A percentile compares a stretch with the other conserved stretches of the same genome.
Conservation (phyloP, 345 rosid species). For the Passiflora organensis region DNA sequence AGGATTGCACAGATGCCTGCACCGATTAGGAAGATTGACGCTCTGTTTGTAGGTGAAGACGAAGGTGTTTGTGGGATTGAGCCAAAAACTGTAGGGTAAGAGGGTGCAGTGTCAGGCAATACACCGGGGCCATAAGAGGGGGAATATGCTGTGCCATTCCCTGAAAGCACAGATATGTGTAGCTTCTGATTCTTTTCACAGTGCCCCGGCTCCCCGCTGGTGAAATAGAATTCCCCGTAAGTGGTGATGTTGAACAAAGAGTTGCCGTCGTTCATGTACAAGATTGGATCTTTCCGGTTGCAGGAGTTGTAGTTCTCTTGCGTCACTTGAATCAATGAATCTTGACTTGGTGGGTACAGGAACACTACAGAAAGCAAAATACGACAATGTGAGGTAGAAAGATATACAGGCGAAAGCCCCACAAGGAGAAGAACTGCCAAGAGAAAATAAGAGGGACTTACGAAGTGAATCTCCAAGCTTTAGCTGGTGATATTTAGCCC, state of each 20-base stretch:
- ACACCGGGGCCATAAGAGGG: constrained; percentile 46
- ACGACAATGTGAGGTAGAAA: no score
- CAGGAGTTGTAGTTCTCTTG: constrained; percentile 51
- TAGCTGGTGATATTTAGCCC: constrained; percentile 63
- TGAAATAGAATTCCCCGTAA: constrained; percentile 66
- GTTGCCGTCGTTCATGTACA: constrained; percentile 86
- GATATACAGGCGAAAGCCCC: no score
- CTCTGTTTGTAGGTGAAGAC: constrained; percentile 13
- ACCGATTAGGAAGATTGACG: constrained; percentile 1
- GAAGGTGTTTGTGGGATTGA: constrained; percentile 60
- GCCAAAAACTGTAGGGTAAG: constrained; percentile 65
- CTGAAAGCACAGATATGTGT: constrained; percentile 50
- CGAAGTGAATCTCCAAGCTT: constrained; percentile 74
- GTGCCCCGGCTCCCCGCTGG: constrained; percentile 70
- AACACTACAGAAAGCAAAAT: constrained; percentile 47
- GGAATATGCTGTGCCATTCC: constrained; percentile 40
- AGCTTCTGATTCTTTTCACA: constrained; percentile 90
- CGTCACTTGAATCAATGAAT: constrained; percentile 80
- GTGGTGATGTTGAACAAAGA: constrained; percentile 79
- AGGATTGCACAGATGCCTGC: constrained; percentile 4
- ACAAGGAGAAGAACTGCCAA: no score
- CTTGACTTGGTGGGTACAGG: constrained; percentile 97
- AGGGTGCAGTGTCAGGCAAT: constrained; percentile 56
- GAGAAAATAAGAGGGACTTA: constrained; percentile 8
- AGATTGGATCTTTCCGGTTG: constrained; percentile 75